Conservation (phyloP, 2,329 filamentous ascomycete genomes). For the Fusarium ambrosium region DNA sequence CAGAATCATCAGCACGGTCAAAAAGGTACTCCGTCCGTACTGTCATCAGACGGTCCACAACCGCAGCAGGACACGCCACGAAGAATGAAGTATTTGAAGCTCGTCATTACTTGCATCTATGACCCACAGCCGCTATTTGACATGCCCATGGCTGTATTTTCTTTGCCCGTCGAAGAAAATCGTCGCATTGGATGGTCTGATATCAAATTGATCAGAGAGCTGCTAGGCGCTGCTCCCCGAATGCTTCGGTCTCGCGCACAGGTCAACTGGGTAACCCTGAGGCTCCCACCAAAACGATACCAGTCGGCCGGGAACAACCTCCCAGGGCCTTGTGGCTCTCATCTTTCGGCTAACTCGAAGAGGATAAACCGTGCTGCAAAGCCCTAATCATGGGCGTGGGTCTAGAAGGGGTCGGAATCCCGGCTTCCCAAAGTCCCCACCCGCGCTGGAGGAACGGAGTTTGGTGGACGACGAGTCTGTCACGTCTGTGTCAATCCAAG, state of each 20-base stretch:
- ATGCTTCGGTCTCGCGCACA: conserved; percentile 11
- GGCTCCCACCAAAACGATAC: conserved; percentile 31
- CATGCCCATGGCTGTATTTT: not conserved
- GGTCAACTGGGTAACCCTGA: conserved; percentile 28
- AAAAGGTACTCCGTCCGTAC: conserved; percentile 15
- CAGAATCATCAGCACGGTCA: conserved; percentile 21
- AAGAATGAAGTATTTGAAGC: conserved; percentile 31
- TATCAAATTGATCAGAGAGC: conserved; percentile 5
- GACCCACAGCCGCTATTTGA: conserved; percentile 21
- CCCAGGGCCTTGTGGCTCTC: conserved; percentile 32
- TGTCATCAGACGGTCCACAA: conserved; percentile 20
- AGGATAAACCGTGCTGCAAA: conserved; percentile 28
- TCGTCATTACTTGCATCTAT: conserved; percentile 24
- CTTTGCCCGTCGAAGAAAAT: not conserved
- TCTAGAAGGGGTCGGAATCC: conserved; percentile 24
- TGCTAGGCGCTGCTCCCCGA: conserved; percentile 8
- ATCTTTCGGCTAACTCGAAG: conserved; percentile 39
- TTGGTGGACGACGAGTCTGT: conserved; percentile 28
- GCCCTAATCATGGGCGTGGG: conserved; percentile 37
- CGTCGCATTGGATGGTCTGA: not conserved
- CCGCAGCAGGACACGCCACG: conserved; percentile 12
- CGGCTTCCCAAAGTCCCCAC: conserved; percentile 22
- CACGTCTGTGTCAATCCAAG: conserved; percentile 31
- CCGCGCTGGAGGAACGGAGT: conserved; percentile 25
- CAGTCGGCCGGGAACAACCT: conserved; percentile 36